Conservation (phyloP, 1,284 basidiomycete genomes). For the Wolfiporia cocos region DNA sequence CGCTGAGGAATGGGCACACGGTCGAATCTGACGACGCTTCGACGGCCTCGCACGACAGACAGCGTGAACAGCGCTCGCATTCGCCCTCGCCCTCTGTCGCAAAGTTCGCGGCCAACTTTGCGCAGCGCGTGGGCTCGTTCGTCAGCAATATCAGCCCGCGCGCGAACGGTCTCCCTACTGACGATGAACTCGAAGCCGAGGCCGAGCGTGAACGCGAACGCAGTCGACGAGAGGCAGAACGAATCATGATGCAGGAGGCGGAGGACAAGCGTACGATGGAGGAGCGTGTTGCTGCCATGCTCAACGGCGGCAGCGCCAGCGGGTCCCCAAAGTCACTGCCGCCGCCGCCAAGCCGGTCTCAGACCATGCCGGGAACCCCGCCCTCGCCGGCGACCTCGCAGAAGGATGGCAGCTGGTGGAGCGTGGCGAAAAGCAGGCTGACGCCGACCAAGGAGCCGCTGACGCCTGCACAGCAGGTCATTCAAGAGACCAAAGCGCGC, state of each 20-base stretch:
- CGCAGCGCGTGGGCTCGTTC: slow-evolving; percentile 60
- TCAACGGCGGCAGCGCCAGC: slow-evolving; percentile 33
- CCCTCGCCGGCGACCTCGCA: slow-evolving; percentile 57
- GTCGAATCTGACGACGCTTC: slow-evolving; percentile 39
- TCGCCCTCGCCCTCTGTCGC: slow-evolving; percentile 63
- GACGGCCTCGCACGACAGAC: slow-evolving; percentile 36
- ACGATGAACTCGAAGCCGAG: slow-evolving; percentile 74
- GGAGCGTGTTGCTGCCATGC: slow-evolving; percentile 68
- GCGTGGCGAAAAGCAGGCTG: slow-evolving; percentile 61
- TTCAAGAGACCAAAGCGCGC: slow-evolving; percentile 61
- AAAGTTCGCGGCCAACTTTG: slow-evolving; percentile 64
- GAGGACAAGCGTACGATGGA: slow-evolving; percentile 61
- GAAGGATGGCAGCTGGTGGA: slow-evolving; percentile 65
- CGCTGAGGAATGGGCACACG: slow-evolving; percentile 55
- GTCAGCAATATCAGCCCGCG: slow-evolving; percentile 42
- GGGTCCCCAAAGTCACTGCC: slow-evolving; percentile 30
- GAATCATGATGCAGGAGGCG: slow-evolving; percentile 64
- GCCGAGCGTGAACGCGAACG: slow-evolving; percentile 68
- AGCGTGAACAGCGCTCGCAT: slow-evolving; percentile 43
- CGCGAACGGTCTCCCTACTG: slow-evolving; percentile 44
- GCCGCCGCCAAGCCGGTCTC: slow-evolving; percentile 48
- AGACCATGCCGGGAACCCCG: slow-evolving; percentile 41
- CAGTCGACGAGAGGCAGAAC: slow-evolving; percentile 69
- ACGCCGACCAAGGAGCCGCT: slow-evolving; percentile 72
- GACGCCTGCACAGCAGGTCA: slow-evolving; percentile 75